A percentile compares a stretch with the other conserved stretches of the same genome.
Conservation (phyloP, 2,329 filamentous ascomycete species). For the Ophiocordyceps australis region DNA sequence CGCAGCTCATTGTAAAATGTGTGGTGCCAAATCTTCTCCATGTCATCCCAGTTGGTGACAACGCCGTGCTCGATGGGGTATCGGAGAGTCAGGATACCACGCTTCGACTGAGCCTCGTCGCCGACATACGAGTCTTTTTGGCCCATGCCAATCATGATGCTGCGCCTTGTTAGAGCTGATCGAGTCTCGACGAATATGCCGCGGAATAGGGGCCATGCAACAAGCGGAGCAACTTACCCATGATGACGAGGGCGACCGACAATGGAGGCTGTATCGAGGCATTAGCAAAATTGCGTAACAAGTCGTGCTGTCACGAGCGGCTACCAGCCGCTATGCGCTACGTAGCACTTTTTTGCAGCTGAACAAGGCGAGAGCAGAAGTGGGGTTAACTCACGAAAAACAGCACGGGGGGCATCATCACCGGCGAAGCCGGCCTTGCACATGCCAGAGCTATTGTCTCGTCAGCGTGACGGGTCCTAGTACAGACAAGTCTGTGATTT, state of each 20-base stretch:
- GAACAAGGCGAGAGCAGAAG: slow-evolving; percentile 9
- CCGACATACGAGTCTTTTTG: slow-evolving; percentile 99
- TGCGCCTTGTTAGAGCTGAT: slow-evolving; percentile 17
- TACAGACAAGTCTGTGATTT: no score
- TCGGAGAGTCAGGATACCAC: slow-evolving; percentile 98
- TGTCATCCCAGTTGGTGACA: slow-evolving; percentile 99
- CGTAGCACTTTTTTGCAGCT: slow-evolving; percentile 1
- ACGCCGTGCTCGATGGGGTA: slow-evolving; percentile 99
- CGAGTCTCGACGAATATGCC: no score
- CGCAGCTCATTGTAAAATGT: slow-evolving; percentile 99
- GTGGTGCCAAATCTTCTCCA: slow-evolving; percentile 99
- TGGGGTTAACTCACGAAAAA: slow-evolving; percentile 76
- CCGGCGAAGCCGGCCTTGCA: slow-evolving; percentile 99
- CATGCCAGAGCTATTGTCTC: slow-evolving; percentile 80
- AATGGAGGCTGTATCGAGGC: slow-evolving; percentile 60
- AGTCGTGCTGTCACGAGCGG: no score
- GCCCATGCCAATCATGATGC: slow-evolving; percentile 99
- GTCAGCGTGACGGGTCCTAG: slow-evolving; percentile 16
- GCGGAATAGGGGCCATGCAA: no score
- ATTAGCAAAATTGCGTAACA: no score
- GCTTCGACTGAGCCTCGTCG: slow-evolving; percentile 99
- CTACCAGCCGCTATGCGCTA: no score
- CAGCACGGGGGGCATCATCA: slow-evolving; percentile 99
- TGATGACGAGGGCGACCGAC: slow-evolving; percentile 99
- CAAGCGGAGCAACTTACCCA: slow-evolving; percentile 59